Conservation (phyloP, 495 filamentous ascomycete species). For the Aspergillus conjunctus region DNA sequence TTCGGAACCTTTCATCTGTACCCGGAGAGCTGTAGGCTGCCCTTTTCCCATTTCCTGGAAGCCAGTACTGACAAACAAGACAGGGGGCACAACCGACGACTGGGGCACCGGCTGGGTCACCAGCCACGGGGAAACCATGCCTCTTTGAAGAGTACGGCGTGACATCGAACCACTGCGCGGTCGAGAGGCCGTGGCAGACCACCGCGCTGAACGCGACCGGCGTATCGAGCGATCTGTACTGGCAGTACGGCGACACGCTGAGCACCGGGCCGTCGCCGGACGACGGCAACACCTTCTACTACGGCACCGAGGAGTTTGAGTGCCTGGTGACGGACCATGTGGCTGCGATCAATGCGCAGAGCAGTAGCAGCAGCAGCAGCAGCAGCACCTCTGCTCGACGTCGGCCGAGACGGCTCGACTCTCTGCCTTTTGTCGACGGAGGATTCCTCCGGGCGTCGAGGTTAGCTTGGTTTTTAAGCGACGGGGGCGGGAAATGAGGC, state of each 20-base stretch:
- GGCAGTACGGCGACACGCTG: constrained; percentile 64
- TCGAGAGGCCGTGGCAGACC: constrained; percentile 61
- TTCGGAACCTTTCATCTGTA: constrained; percentile 71
- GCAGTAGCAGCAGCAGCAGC: too few species aligned
- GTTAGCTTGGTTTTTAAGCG: constrained; percentile 2
- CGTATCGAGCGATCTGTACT: constrained; percentile 61
- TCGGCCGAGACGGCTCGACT: too few species aligned
- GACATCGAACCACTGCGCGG: constrained; percentile 41
- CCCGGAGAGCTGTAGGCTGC: constrained; percentile 49
- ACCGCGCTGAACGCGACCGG: constrained; percentile 52
- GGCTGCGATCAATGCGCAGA: constrained; percentile 38
- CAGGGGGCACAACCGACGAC: constrained; percentile 43
- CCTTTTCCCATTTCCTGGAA: constrained; percentile 43
- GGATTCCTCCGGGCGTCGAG: too few species aligned
- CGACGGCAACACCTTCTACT: constrained; percentile 65
- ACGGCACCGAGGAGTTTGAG: constrained; percentile 54
- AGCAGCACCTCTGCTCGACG: too few species aligned
- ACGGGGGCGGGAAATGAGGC: not conserved
- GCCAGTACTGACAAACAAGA: constrained; percentile 10
- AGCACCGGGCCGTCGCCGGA: constrained; percentile 59
- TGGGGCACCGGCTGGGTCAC: constrained; percentile 62
- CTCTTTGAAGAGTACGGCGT: constrained; percentile 70
- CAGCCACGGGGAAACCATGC: constrained; percentile 67
- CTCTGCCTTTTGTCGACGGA: too few species aligned
- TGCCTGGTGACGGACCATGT: constrained; percentile 64